Evolutionary conservation across 805 yeast species (phyloP).

Genomic region (Saturnispora serradocipensis): DNA sequence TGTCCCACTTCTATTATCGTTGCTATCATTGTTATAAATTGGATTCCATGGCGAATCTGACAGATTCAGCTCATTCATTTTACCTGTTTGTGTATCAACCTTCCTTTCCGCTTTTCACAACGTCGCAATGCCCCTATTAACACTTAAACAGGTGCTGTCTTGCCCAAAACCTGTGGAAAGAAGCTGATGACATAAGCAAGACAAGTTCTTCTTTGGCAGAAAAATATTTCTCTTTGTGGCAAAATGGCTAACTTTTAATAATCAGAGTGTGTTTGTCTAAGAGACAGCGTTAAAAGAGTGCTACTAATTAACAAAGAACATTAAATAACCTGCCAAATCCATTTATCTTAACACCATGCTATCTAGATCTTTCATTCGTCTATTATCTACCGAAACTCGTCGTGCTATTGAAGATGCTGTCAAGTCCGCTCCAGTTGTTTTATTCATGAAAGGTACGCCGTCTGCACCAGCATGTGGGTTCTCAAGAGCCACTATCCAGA

Average conservation of each 20-base stretch:
- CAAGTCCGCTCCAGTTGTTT: constrained; percentile 82
- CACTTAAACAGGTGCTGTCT: background rate
- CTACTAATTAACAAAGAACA: background rate
- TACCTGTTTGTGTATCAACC: background rate
- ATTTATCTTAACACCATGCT: background rate
- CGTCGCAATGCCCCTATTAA: background rate
- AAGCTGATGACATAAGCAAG: background rate
- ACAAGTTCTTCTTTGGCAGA: background rate
- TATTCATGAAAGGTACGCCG: constrained; percentile 98
- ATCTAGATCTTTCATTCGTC: constrained; percentile 18
- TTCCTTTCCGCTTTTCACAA: background rate
- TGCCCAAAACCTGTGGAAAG: background rate
- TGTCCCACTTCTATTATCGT: background rate
- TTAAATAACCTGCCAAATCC: background rate
- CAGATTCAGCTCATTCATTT: background rate
- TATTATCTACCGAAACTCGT: constrained; percentile 67
- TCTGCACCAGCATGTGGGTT: constrained; percentile 98
- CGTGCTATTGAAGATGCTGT: constrained; percentile 84
- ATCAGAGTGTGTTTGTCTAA: background rate
- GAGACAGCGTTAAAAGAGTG: background rate
- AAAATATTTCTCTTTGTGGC: background rate
- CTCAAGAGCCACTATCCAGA: constrained; percentile 87
- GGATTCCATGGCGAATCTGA: background rate
- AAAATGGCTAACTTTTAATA: background rate
- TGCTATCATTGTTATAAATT: background rate